Conservation (phyloP, 805 yeast genomes). For the Candida rishiriensis region DNA sequence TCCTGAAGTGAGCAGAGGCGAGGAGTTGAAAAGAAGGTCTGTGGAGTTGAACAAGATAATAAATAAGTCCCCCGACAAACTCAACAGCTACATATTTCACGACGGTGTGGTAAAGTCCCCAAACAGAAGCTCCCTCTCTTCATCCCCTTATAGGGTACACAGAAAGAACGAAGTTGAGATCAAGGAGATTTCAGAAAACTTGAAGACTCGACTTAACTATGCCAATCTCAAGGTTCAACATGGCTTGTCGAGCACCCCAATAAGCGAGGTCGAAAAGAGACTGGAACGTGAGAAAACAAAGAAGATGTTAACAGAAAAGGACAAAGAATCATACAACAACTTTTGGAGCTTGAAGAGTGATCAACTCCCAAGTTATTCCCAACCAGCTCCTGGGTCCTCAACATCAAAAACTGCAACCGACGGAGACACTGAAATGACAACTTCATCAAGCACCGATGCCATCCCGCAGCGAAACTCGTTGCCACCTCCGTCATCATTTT, state of each 20-base stretch:
- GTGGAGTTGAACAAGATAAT: slow-evolving; percentile 28
- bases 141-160: slow-evolving; percentile 22
- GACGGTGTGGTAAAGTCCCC: slow-evolving; percentile 23
- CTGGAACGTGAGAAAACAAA: slow-evolving; percentile 18
- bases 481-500: slow-evolving; percentile 3
- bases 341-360: slow-evolving; percentile 27
- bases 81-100: slow-evolving; percentile 24
- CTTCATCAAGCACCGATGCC: neutral
- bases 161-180: slow-evolving; percentile 31
- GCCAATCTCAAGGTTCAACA: slow-evolving; percentile 34
- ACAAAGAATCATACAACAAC: slow-evolving; percentile 18
- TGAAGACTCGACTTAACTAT: slow-evolving; percentile 32
- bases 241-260: slow-evolving; percentile 30
- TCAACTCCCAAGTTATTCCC: slow-evolving; percentile 16
- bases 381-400: slow-evolving; percentile 3
- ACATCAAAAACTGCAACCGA: neutral
- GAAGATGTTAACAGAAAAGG: slow-evolving; percentile 9
- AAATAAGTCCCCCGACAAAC: slow-evolving; percentile 23
- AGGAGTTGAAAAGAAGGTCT: slow-evolving; percentile 28
- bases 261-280: slow-evolving; percentile 26
- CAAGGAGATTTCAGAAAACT: slow-evolving; percentile 32
- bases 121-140: slow-evolving; percentile 6
- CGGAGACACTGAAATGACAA: neutral
- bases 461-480: neutral
- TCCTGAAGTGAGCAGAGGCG: slow-evolving; percentile 25